Evolutionary conservation across 441 rosid genomes (phyloP), one percentile per base, ranked within the genome.

Genomic region (Biscutella laevigata): DNA sequence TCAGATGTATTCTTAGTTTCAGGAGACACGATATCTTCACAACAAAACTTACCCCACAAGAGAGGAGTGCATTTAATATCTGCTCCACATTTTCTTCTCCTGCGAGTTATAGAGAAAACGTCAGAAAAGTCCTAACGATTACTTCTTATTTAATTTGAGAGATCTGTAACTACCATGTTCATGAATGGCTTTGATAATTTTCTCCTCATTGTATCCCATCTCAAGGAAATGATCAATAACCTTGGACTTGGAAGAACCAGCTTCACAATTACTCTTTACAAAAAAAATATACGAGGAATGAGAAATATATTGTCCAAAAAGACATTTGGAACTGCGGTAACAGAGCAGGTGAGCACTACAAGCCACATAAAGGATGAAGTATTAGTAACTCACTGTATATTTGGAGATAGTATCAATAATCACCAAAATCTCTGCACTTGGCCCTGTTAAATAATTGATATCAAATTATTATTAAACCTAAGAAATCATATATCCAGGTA

Each of bases 121-220:
- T 68, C 14, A 69, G 35, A 45, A 19, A 14, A 24, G 4, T 25
- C 9, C 22, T 2, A 12, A 9, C 3, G 38, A 33, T 22, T 4
- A 8, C 22, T 21, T 19, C 1, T 44, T 28, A 45, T 52, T 28
- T 35, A 28, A 56, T 15, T 19, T 57, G 20, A 36, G 13, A 20
- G 28, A 50, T 47, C 0, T 17, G 53, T 41, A 42, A 45, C 56
- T 78, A 87, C 96, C 96, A 26, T 74, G 76, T 70, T 85, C 85
- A 25, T 69, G 69, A 20, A 85, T 72, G 25, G 77, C 88, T 63
- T 75, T 81, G 40, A 69, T 67, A 45, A 87, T 83, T 51, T 77
- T 59, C 57, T 84, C 69, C 54, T 75, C 79, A 2, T 74, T 53
- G 50, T 82, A 87, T 5, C 95, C 95, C 95, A 84, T 82, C 8